Conservation (phyloP, 2,329 filamentous ascomycete species). For the Alternaria sp. region DNA sequence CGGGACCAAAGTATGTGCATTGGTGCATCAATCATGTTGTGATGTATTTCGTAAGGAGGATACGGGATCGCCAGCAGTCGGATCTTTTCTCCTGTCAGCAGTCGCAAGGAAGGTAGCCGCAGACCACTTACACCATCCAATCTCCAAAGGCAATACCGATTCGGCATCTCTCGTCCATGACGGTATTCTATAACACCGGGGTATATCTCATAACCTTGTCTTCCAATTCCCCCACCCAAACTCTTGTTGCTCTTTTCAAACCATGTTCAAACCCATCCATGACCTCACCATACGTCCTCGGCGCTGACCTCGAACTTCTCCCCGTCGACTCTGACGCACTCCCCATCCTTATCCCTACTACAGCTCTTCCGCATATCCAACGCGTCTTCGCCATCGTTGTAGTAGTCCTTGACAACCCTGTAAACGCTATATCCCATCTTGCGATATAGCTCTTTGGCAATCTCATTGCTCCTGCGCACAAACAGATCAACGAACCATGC, state of each 20-base stretch:
- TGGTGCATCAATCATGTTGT: rapidly evolving
- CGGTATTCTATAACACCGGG: not conserved
- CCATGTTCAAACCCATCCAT: not conserved
- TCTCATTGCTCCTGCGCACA: conserved; percentile 85
- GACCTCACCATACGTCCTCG: conserved; percentile 79
- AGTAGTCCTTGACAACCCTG: conserved; percentile 88
- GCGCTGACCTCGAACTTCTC: conserved; percentile 80
- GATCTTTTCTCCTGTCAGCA: not conserved
- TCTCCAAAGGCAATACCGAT: not conserved
- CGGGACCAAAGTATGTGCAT: no score
- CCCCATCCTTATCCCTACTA: conserved; percentile 77
- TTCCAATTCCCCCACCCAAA: not conserved
- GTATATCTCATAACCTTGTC: not conserved
- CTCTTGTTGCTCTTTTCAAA: not conserved
- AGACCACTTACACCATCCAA: not conserved
- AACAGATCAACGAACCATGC: conserved; percentile 97
- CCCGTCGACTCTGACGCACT: conserved; percentile 83
- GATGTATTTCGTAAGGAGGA: not conserved
- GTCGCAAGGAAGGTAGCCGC: not conserved
- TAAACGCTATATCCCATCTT: conserved; percentile 91
- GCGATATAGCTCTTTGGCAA: conserved; percentile 88
- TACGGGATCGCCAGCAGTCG: not conserved
- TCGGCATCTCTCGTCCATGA: not conserved
- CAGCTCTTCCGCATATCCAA: conserved; percentile 97
- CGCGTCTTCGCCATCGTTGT: conserved; percentile 93